A percentile compares a stretch with the other conserved stretches of the same genome.
phyloP scores from a whole-genome alignment of 1,139 yeast genomes.

The Yamadazyma conglobata region DNA sequence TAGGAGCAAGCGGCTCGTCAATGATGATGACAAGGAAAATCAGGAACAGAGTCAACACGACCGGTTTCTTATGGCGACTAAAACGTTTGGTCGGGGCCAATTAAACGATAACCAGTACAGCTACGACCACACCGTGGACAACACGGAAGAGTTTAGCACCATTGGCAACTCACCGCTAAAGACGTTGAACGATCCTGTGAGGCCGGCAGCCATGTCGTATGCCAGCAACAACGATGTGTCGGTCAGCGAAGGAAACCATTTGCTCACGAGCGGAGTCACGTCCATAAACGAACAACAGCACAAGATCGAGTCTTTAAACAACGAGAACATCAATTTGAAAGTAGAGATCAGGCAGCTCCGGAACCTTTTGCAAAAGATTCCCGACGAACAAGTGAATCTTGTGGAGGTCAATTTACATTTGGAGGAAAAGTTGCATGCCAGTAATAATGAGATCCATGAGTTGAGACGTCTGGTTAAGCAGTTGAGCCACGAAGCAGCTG shows the following conservation, averaged over 20 bases:
- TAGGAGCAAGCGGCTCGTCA: constrained; percentile 5
- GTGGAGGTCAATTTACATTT: constrained; percentile 39
- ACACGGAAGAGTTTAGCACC: constrained; percentile 22
- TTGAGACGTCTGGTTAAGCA: constrained; percentile 4
- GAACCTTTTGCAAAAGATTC: constrained; percentile 44
- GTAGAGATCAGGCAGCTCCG: constrained; percentile 55
- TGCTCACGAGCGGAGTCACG: constrained; percentile 13
- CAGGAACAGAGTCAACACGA: too few relatives aligned
- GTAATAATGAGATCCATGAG: constrained; percentile 9
- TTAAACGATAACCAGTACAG: constrained; percentile 10
- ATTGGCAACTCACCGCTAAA: constrained; percentile 10
- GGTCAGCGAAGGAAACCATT: constrained; percentile 3
- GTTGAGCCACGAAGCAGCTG: constrained; percentile 1
- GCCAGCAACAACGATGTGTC: constrained; percentile 1
- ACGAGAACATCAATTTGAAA: constrained; percentile 62
- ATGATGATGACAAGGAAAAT: constrained; percentile 10
- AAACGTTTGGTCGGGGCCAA: constrained; percentile 10
- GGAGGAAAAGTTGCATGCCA: constrained; percentile 32
- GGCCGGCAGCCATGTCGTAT: neutral
- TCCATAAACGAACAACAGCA: constrained; percentile 54
- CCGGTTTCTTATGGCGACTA: constrained; percentile 10
- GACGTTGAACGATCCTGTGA: constrained; percentile 2
- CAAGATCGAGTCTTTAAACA: constrained; percentile 45
- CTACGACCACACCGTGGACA: constrained; percentile 32
- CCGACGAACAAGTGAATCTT: constrained; percentile 38